Percentiles rank a stretch among this genome's conserved stretches.
phyloP scores from a whole-genome alignment of 176 grass and related monocot species.

The Thinopyrum elongatum region DNA sequence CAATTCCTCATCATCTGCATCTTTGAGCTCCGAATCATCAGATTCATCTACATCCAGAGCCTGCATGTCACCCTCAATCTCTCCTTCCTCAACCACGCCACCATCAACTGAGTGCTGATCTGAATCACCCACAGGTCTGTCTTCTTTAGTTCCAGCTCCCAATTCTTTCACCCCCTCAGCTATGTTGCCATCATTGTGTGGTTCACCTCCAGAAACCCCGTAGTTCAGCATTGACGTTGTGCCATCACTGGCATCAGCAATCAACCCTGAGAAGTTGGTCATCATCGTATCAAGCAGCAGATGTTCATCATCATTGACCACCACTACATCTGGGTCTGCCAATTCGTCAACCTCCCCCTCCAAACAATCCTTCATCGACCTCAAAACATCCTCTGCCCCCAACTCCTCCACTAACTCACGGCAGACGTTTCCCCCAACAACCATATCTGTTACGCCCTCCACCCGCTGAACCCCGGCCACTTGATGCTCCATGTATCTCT shows the following conservation, averaged over 20 bases:
- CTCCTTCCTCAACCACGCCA: slow-evolving; percentile 76
- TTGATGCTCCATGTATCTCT: neutral
- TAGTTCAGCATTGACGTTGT: neutral
- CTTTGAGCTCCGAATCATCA: slow-evolving; percentile 25
- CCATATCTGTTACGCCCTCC: neutral
- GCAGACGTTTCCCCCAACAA: neutral
- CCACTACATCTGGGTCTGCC: neutral
- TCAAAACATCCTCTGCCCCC: slow-evolving; percentile 34
- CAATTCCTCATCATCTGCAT: slow-evolving; percentile 39
- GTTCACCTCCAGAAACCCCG: slow-evolving; percentile 3
- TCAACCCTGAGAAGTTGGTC: slow-evolving; percentile 48
- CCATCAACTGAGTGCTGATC: slow-evolving; percentile 11
- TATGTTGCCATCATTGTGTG: slow-evolving; percentile 15
- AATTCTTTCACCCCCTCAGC: slow-evolving; percentile 31
- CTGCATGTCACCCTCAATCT: slow-evolving; percentile 72
- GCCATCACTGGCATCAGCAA: slow-evolving; percentile 31
- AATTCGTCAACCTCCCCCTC: slow-evolving; percentile 16
- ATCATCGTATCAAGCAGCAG: slow-evolving; percentile 44
- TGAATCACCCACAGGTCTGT: neutral
- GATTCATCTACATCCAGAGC: slow-evolving; percentile 38
- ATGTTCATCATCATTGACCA: slow-evolving; percentile 21
- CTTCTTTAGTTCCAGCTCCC: slow-evolving; percentile 6
- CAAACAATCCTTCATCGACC: slow-evolving; percentile 35
- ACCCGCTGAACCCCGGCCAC: neutral
- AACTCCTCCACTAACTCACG: neutral